phyloP scores from a whole-genome alignment of 345 rosid species.

The Nephelium lappaceum region DNA sequence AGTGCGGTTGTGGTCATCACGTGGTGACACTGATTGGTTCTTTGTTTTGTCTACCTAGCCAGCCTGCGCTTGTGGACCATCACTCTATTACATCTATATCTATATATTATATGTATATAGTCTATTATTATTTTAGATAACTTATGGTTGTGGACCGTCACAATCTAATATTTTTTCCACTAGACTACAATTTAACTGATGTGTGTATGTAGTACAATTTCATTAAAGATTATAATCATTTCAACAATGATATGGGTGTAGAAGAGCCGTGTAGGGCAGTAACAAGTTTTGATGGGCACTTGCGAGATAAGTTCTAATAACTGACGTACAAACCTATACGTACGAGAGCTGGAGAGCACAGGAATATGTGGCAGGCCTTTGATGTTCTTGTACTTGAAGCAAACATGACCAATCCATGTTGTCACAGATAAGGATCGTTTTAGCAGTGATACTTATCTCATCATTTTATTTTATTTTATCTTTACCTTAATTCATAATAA shows the following conservation, averaged over 20 bases:
- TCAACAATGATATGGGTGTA: neutral
- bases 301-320: neutral
- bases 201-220: neutral
- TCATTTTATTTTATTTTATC: no score
- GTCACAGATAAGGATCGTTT: neutral
- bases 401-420: neutral
- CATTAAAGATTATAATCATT: neutral
- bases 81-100: neutral
- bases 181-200: neutral
- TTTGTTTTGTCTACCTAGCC: conserved; percentile 20
- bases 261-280: conserved; percentile 3
- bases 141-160: neutral
- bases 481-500: no score
- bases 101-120: no score
- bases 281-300: neutral
- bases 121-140: no score
- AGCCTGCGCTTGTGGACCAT: conserved; percentile 13
- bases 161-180: neutral
- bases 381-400: neutral
- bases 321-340: neutral
- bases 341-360: neutral
- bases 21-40: conserved; percentile 25
- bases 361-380: neutral
- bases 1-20: conserved; percentile 22
- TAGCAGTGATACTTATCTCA: no score